Conservation (phyloP, 2,329 filamentous ascomycete species). For the Cladosporium sp. region DNA sequence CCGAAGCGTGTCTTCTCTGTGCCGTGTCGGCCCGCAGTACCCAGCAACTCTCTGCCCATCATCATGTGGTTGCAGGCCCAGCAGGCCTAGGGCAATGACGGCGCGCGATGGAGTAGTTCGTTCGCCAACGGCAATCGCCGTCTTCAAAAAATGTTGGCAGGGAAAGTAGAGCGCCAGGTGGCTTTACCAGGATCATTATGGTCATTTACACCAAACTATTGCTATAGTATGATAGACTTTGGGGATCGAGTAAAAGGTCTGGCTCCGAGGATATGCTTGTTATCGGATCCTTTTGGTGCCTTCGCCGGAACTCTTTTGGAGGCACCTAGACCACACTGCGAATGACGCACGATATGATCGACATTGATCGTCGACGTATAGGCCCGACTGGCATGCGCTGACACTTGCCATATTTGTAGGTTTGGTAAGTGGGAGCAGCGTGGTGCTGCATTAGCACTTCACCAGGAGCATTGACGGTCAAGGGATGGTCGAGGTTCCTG, state of each 20-base stretch:
- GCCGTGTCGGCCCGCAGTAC: constrained; percentile 17
- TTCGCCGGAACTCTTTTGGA: neutral
- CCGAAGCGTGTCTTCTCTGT: neutral
- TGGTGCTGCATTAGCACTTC: neutral
- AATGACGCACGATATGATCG: constrained; percentile 4
- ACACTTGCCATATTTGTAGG: constrained; percentile 1
- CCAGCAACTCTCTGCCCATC: constrained; percentile 3
- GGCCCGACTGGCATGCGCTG: constrained; percentile 7
- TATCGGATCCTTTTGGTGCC: neutral
- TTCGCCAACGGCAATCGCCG: constrained; percentile 7
- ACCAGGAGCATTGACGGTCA: neutral
- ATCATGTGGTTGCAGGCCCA: neutral
- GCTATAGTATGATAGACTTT: neutral
- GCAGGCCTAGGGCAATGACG: constrained; percentile 11
- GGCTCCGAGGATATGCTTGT: neutral
- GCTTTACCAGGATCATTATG: neutral
- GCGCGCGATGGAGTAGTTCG: neutral
- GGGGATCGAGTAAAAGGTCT: neutral
- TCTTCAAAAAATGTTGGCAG: neutral
- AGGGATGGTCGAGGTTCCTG: neutral
- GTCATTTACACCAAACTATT: neutral
- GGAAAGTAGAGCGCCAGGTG: neutral
- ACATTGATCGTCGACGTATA: neutral
- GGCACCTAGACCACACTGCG: neutral
- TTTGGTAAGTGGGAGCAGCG: neutral